Percentiles rank a stretch among this genome's conserved stretches.
These are phyloP conservation scores for Macrocybe gigantea DNA, from an alignment of 768 basidiomycete genomes.

Conservation along the genomic window DNA sequence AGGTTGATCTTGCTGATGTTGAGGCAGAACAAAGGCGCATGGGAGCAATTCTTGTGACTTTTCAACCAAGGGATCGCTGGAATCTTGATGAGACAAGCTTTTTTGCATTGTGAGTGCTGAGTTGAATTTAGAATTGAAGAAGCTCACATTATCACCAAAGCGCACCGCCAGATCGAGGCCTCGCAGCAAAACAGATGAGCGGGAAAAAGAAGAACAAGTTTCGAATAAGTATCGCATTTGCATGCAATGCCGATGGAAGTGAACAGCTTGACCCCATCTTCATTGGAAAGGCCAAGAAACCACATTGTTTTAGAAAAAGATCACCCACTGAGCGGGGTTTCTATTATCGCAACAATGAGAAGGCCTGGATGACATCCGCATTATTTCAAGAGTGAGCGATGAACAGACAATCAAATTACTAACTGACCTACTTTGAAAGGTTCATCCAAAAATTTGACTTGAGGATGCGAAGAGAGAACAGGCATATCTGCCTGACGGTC, in stretches of 20 bases:
- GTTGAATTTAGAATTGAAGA: not conserved
- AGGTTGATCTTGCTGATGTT: too few relatives aligned
- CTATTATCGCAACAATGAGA: slow-evolving; percentile 31
- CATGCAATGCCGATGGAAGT: slow-evolving; percentile 24
- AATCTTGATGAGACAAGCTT: too few relatives aligned
- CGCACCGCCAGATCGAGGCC: slow-evolving; percentile 23
- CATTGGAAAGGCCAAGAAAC: slow-evolving; percentile 27
- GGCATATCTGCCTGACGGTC: slow-evolving; percentile 18
- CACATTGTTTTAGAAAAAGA: slow-evolving; percentile 22
- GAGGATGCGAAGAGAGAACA: slow-evolving; percentile 13
- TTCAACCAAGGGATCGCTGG: slow-evolving; percentile 14
- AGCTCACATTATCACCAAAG: slow-evolving; percentile 2
- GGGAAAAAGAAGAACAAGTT: slow-evolving; percentile 26
- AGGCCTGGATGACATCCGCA: slow-evolving; percentile 30
- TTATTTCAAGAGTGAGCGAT: slow-evolving; percentile 29
- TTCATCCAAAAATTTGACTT: too few relatives aligned
- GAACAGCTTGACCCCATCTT: slow-evolving; percentile 24
- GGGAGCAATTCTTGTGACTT: slow-evolving; percentile 13
- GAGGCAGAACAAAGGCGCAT: too few relatives aligned
- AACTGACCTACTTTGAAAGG: too few relatives aligned
- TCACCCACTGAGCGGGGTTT: slow-evolving; percentile 17
- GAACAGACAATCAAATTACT: too few relatives aligned
- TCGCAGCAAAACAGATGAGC: slow-evolving; percentile 22
- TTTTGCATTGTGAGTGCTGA: slow-evolving; percentile 11
- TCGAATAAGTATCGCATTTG: too few relatives aligned